Conservation (phyloP, 768 basidiomycete genomes). For the Crepidotus variabilis region DNA sequence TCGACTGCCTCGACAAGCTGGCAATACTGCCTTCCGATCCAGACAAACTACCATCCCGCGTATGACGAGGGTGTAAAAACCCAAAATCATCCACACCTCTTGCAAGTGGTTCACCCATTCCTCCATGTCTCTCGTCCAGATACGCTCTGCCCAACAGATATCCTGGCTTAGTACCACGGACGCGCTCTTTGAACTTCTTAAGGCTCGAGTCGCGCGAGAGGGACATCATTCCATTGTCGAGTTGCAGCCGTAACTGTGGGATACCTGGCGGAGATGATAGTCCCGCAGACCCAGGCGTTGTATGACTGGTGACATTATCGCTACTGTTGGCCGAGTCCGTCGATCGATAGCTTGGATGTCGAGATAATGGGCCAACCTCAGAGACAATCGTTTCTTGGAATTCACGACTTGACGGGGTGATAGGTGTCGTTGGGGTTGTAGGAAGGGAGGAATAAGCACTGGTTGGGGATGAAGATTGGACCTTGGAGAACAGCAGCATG, state of each 20-base stretch:
- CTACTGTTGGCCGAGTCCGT: neutral
- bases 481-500: neutral
- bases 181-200: conserved; percentile 25
- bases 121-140: conserved; percentile 27
- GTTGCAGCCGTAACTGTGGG: conserved; percentile 1
- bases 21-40: conserved; percentile 4
- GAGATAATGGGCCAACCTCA: neutral
- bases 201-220: conserved; percentile 24
- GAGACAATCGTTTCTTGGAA: neutral
- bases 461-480: neutral
- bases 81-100: conserved; percentile 2
- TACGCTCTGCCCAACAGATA: conserved; percentile 15
- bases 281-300: neutral
- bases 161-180: conserved; percentile 25
- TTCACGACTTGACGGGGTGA: neutral
- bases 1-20: conserved; percentile 8
- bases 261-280: neutral
- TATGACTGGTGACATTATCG: neutral
- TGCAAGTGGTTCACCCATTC: conserved; percentile 21
- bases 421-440: neutral
- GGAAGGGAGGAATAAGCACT: neutral
- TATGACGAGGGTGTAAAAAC: neutral
- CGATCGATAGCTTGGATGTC: neutral
- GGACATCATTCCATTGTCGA: conserved; percentile 2
- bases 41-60: neutral